Evolutionary conservation across 202 grass and related monocot species (phyloP).

Genomic region (Panicum hallii): DNA sequence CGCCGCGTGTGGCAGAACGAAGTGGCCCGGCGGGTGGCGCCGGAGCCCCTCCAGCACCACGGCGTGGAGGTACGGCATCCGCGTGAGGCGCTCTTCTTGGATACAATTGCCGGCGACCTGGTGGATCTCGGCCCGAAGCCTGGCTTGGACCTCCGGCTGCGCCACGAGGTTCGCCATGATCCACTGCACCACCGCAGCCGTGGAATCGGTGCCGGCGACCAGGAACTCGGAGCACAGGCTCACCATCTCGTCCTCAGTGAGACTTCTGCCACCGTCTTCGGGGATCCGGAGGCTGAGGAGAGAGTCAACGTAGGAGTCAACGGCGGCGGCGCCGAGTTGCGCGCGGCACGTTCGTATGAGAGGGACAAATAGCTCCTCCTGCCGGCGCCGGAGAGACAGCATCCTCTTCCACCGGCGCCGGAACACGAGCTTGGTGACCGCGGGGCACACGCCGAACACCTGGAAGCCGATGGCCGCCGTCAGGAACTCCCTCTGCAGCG

Average conservation of each 20-base stretch:
- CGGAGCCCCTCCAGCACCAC: conserved; percentile 72
- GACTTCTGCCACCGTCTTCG: conserved; percentile 26
- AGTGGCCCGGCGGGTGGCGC: conserved; percentile 68
- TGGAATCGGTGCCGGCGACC: conserved; percentile 59
- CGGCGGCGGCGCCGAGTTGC: not conserved
- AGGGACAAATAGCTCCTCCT: conserved; percentile 50
- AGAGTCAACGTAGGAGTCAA: conserved; percentile 48
- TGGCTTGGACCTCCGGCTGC: conserved; percentile 54
- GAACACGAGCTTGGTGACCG: conserved; percentile 8
- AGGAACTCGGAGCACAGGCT: conserved; percentile 77
- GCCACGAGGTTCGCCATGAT: conserved; percentile 73
- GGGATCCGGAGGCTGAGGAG: conserved; percentile 36
- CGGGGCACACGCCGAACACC: not conserved
- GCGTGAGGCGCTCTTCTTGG: conserved; percentile 58
- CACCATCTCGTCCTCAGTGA: conserved; percentile 62
- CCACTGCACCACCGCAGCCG: conserved; percentile 68
- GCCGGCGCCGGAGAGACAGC: conserved; percentile 24
- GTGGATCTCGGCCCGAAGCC: conserved; percentile 48
- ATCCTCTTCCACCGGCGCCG: conserved; percentile 15
- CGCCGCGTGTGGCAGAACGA: conserved; percentile 64
- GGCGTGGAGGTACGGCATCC: conserved; percentile 68
- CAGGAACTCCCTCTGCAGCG: conserved; percentile 33
- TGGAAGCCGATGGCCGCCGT: conserved; percentile 12
- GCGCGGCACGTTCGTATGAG: too few species aligned
- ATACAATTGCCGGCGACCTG: conserved; percentile 16